phyloP scores from a whole-genome alignment of 441 rosid genomes.

The Raphanus hybrid region DNA sequence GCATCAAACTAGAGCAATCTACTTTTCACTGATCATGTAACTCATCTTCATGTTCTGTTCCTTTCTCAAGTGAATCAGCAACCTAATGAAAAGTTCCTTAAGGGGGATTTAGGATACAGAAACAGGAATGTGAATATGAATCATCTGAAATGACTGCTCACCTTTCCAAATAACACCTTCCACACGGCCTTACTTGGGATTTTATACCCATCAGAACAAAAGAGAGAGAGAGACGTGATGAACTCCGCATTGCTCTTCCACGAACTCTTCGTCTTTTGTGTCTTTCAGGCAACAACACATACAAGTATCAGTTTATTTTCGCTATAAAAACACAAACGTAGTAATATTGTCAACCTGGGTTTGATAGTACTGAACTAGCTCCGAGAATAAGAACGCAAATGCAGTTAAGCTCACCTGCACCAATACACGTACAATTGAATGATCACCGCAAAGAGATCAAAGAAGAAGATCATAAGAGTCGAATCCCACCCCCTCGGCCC shows the following conservation, averaged over 20 bases:
- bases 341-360: too few relatives aligned
- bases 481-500: too few relatives aligned
- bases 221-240: background rate
- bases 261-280: background rate
- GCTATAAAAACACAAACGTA: conserved; percentile 25
- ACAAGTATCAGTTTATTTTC: background rate
- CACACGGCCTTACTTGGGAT: too few relatives aligned
- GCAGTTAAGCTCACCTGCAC: too few relatives aligned
- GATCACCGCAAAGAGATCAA: too few relatives aligned
- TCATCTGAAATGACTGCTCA: conserved; percentile 28
- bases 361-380: too few relatives aligned
- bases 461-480: too few relatives aligned
- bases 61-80: conserved; percentile 98
- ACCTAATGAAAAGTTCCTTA: conserved; percentile 48
- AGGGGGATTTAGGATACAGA: conserved; percentile 7
- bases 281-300: background rate
- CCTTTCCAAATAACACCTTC: conserved; percentile 96
- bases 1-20: too few relatives aligned
- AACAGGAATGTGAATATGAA: conserved; percentile 21
- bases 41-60: conserved; percentile 93
- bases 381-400: too few relatives aligned
- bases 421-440: too few relatives aligned
- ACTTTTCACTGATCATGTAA: conserved; percentile 99
- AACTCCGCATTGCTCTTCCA: conserved; percentile 2
- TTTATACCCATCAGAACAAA: too few relatives aligned